Base-by-base conservation (phyloP, 2,329 filamentous ascomycete genomes). In the Calonectria crousiana region DNA sequence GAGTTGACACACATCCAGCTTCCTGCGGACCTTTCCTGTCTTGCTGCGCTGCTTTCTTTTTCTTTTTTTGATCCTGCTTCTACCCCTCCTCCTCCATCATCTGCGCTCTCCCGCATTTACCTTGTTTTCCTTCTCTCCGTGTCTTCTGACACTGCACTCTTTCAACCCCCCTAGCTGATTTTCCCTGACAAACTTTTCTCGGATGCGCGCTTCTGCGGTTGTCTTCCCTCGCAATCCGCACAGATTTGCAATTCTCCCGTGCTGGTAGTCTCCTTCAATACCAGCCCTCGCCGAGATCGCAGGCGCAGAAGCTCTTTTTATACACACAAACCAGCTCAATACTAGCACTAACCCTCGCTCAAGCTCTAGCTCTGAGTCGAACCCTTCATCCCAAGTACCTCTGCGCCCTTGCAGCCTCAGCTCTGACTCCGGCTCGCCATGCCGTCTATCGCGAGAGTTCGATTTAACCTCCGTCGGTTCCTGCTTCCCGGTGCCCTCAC, bases 401-500 rank as follows among this genome's bases (percentile, higher is more conserved):
- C 36, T 62, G 53, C 28, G 13, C 14, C 49, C 23, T 67, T 51
- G 18, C 13, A 6, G n/a, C 38, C 36, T 4, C 14, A 60, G 38
- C 67, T 64, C 51, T 68, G 23, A 64, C 41, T 52, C 44, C 30
- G 20, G 16, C 58, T 47, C 66, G 49, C 38, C 64, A 80, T 80
- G 78, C 71, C 76, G 34, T 75, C 76, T 60, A 56, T 74, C 49
- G 72, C 76, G 36, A 56, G 75, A 26, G 69, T 73, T 16, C 75
- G 74, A 56, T 71, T 72, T 65, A 67, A 72, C 56, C 30, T 86
- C 52, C 86, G 88, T 78, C 86, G 88, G 68, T 80, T 88, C 26
- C 84, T 86, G 32, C 79, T 88, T 32, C 86, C 88, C 2, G 82
- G 86, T 56, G 85, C 86, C 28, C 79, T 86, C 62, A 84, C 84